Evolutionary conservation across 495 filamentous ascomycete species (phyloP), one percentile per base, ranked within the genome.

Genomic region (Daldinia childiae): DNA sequence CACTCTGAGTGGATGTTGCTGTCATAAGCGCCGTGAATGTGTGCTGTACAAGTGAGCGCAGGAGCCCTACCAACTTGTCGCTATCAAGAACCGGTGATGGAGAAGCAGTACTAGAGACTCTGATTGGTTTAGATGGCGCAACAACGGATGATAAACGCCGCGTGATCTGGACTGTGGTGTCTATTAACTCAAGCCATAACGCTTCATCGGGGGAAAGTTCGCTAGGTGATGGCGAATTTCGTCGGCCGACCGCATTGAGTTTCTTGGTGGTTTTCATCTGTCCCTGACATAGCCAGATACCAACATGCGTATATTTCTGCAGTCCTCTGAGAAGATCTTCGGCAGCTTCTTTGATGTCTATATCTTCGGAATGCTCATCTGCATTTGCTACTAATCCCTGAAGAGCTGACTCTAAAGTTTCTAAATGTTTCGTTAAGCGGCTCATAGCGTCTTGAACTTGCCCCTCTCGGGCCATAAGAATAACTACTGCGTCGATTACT

Each of bases 271-370:
- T 88, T 73, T 91, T 93, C 58, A 87, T 94, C 79, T 98, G 94
- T 36, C 92, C 90, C 80, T 95, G 93, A 73, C 95, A 98, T 24
- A 99, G 86, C 95, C 95, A 99, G 21, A 94, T 92, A 30, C 95
- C 95, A 21, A 99, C 93, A 57, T 92, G 88, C 0, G 89, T 86
- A 78, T 97, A 98, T 76, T 95, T 98, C 62, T 95, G 88, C 48
- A 99, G 78, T 4, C 90, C 91, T 39, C 90, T 88, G 17, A 97
- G 82, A 2, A 96, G 84, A 51, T 90, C 87, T 68, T 87, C 83
- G 5, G 86, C 82, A 0, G 86, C 81, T 45, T 77, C 77, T 57
- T 83, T 80, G 4, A 80, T 66, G 54, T 88, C 84, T 32, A 80
- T 66, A 26, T 83, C 79, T n/a, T 85, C 84, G 52, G 90, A 86